Percentiles rank a stretch among this genome's conserved stretches.
Conservation (phyloP, 2,329 filamentous ascomycete genomes). For the Nothophaeocryptopus gaeumannii region DNA sequence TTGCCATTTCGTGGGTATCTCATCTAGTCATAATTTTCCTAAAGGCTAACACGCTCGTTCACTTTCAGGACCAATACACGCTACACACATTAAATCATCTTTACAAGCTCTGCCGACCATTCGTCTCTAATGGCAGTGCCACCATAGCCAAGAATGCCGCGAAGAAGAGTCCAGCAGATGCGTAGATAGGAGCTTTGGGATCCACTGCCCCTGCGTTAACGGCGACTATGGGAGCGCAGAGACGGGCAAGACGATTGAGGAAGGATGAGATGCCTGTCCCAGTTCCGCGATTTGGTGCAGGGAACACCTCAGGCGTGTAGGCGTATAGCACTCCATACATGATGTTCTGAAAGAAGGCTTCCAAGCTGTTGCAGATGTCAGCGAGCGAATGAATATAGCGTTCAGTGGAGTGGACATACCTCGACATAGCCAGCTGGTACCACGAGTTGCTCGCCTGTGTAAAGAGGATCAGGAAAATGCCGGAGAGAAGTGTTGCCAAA, state of each 20-base stretch:
- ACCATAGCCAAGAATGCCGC: slow-evolving; percentile 44
- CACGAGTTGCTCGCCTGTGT: slow-evolving; percentile 55
- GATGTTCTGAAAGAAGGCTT: slow-evolving; percentile 69
- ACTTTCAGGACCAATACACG: background rate
- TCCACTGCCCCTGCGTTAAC: slow-evolving; percentile 39
- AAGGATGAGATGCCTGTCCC: slow-evolving; percentile 71
- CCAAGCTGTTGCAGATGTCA: slow-evolving; percentile 55
- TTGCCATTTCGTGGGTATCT: too few species aligned
- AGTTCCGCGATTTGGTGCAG: slow-evolving; percentile 67
- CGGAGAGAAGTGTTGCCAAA: slow-evolving; percentile 63
- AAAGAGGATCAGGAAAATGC: slow-evolving; percentile 67
- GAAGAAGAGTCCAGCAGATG: slow-evolving; percentile 43
- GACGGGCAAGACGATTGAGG: slow-evolving; percentile 64
- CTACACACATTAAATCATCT: background rate
- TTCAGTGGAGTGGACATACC: background rate
- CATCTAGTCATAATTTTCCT: too few species aligned
- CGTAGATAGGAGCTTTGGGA: slow-evolving; percentile 44
- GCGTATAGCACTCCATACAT: slow-evolving; percentile 70
- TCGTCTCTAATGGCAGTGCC: slow-evolving; percentile 44
- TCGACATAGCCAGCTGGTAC: slow-evolving; percentile 50
- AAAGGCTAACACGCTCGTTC: too few species aligned
- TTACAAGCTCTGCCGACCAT: slow-evolving; percentile 43
- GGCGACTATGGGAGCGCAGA: slow-evolving; percentile 67
- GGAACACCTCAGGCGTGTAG: slow-evolving; percentile 75
- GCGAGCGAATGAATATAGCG: too few species aligned